phyloP scores from a whole-genome alignment of 805 yeast genomes.

The Cyberlindnera meyerae region DNA sequence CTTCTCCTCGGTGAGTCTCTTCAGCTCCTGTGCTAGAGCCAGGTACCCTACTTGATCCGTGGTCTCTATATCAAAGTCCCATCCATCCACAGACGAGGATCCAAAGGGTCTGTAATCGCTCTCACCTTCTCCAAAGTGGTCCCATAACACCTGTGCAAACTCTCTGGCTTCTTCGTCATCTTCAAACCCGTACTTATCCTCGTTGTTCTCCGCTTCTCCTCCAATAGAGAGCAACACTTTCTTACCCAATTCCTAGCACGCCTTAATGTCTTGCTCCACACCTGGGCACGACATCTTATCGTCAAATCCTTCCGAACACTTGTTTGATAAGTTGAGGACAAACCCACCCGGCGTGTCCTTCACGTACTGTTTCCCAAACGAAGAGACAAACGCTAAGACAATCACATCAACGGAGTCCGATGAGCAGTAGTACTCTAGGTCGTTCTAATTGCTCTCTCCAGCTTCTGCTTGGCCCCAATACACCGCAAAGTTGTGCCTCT shows the following conservation, averaged over 20 bases:
- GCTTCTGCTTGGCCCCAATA: conserved; percentile 77
- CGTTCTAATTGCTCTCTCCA: conserved; percentile 36
- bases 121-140: conserved; percentile 54
- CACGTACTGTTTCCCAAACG: conserved; percentile 14
- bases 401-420: conserved; percentile 66
- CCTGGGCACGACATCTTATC: conserved; percentile 38
- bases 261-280: conserved; percentile 62
- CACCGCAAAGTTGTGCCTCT: conserved; percentile 39
- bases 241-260: conserved; percentile 78
- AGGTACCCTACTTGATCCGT: conserved; percentile 60
- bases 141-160: conserved; percentile 56
- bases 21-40: conserved; percentile 48
- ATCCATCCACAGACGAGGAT: conserved; percentile 77
- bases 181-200: conserved; percentile 65
- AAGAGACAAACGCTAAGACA: conserved; percentile 54
- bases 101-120: conserved; percentile 57
- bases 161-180: conserved; percentile 67
- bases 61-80: conserved; percentile 86
- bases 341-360: conserved; percentile 16
- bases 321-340: conserved; percentile 51
- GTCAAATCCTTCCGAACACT: conserved; percentile 34
- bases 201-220: conserved; percentile 56
- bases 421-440: conserved; percentile 52
- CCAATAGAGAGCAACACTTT: conserved; percentile 69
- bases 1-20: conserved; percentile 32